Evolutionary conservation across 371 early-diverging fungal genomes (phyloP).

Genomic region (Saksenaea vasiformis): DNA sequence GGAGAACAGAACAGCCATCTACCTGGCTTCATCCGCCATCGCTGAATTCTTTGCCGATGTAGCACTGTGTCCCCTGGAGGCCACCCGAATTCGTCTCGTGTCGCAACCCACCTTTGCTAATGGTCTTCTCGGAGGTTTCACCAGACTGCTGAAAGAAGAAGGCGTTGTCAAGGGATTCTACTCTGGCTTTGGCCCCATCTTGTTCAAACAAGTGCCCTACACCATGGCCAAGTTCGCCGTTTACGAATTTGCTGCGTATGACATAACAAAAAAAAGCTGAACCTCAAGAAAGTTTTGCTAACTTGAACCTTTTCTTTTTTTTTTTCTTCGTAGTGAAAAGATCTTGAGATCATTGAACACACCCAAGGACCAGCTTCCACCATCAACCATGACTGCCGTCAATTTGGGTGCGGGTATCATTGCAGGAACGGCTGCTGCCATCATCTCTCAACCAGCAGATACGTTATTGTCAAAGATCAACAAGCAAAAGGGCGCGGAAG

Average conservation of each 20-base stretch:
- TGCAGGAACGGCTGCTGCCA: slow-evolving; percentile 63
- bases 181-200: slow-evolving; percentile 77
- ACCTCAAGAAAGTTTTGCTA: neutral
- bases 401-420: slow-evolving; percentile 56
- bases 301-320: neutral
- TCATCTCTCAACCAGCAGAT: slow-evolving; percentile 64
- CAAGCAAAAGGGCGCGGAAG: slow-evolving; percentile 68
- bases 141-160: slow-evolving; percentile 66
- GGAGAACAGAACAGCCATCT: slow-evolving; percentile 84
- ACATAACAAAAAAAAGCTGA: neutral
- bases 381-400: slow-evolving; percentile 46
- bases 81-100: slow-evolving; percentile 78
- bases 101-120: slow-evolving; percentile 73
- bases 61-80: slow-evolving; percentile 80
- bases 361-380: slow-evolving; percentile 58
- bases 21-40: slow-evolving; percentile 80
- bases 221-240: slow-evolving; percentile 69
- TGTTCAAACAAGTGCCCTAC: slow-evolving; percentile 76
- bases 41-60: slow-evolving; percentile 95
- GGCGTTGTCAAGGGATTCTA: slow-evolving; percentile 75
- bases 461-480: slow-evolving; percentile 68
- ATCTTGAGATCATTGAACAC: slow-evolving; percentile 49
- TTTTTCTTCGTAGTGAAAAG: slow-evolving; percentile 33
- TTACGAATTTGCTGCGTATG: slow-evolving; percentile 58
- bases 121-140: slow-evolving; percentile 67